These are phyloP conservation scores for Pichia deserticola DNA, from an alignment of 805 yeast species.

Conservation along the genomic window DNA sequence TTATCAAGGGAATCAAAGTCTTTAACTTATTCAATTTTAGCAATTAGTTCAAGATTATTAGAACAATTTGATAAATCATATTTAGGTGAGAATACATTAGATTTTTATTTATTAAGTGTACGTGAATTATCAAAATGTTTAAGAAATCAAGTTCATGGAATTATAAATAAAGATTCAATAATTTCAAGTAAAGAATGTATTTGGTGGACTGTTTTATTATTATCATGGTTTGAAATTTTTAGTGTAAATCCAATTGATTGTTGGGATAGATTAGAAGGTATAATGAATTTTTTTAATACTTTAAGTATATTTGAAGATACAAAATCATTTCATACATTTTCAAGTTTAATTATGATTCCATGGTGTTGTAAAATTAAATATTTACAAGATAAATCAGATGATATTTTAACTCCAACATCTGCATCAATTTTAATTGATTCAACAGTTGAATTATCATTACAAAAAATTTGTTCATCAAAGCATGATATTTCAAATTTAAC, in stretches of 20 bases:
- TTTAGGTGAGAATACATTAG: constrained; percentile 24
- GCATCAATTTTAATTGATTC: background rate
- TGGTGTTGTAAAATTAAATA: constrained; percentile 1
- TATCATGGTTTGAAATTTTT: constrained; percentile 38
- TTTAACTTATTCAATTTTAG: constrained; percentile 22
- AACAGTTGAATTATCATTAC: background rate
- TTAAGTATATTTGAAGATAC: constrained; percentile 22
- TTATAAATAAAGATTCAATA: background rate
- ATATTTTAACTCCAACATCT: background rate
- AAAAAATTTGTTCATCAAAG: background rate
- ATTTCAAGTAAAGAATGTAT: constrained; percentile 2
- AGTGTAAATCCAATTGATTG: constrained; percentile 27
- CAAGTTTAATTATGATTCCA: constrained; percentile 1
- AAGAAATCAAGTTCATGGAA: constrained; percentile 25
- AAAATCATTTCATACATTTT: background rate
- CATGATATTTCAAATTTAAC: background rate
- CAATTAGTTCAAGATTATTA: constrained; percentile 24
- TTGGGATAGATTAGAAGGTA: constrained; percentile 34
- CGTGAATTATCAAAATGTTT: constrained; percentile 30
- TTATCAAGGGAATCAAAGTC: constrained; percentile 32
- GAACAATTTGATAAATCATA: constrained; percentile 16
- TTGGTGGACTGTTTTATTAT: constrained; percentile 33
- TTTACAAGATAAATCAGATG: background rate
- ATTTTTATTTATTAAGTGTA: constrained; percentile 23
- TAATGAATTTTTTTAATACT: constrained; percentile 30